A percentile compares a stretch with the other conserved stretches of the same genome.
phyloP scores from a whole-genome alignment of 2,329 filamentous ascomycete genomes.

The Alternaria sp. region DNA sequence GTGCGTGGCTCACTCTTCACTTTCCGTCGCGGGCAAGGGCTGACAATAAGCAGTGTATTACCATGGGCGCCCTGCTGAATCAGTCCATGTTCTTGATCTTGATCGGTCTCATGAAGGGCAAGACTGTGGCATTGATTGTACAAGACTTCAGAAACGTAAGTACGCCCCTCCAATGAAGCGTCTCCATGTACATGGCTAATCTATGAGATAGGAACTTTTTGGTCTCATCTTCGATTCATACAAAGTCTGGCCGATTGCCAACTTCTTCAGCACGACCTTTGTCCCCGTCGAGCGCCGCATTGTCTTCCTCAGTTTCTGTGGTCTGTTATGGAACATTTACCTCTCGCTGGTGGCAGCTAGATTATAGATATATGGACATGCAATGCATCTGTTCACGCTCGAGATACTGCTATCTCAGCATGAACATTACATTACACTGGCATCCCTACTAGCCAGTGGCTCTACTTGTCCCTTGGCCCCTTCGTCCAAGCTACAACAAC shows the following conservation, averaged over 20 bases:
- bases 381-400: conserved; percentile 3
- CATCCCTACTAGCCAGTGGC: background rate
- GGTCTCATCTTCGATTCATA: conserved; percentile 67
- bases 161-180: background rate
- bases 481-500: conserved; percentile 45
- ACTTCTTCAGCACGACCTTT: conserved; percentile 74
- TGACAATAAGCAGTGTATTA: conserved; percentile 58
- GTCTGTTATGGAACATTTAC: conserved; percentile 78
- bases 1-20: conserved; percentile 16
- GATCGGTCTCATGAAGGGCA: conserved; percentile 61
- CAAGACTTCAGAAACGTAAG: conserved; percentile 52
- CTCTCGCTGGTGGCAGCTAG: conserved; percentile 68
- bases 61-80: conserved; percentile 70
- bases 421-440: background rate
- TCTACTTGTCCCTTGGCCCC: conserved; percentile 18
- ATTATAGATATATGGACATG: conserved; percentile 28
- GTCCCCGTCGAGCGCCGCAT: conserved; percentile 75
- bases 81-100: conserved; percentile 71
- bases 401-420: background rate
- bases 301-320: conserved; percentile 75
- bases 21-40: background rate
- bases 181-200: conserved; percentile 29
- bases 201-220: conserved; percentile 36
- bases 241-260: conserved; percentile 77
- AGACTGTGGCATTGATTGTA: conserved; percentile 41